A percentile compares a stretch with the other conserved stretches of the same genome.
These are phyloP conservation scores for Petrea volubilis DNA, from an alignment of 257 asterid genomes.

Conservation along the genomic window DNA sequence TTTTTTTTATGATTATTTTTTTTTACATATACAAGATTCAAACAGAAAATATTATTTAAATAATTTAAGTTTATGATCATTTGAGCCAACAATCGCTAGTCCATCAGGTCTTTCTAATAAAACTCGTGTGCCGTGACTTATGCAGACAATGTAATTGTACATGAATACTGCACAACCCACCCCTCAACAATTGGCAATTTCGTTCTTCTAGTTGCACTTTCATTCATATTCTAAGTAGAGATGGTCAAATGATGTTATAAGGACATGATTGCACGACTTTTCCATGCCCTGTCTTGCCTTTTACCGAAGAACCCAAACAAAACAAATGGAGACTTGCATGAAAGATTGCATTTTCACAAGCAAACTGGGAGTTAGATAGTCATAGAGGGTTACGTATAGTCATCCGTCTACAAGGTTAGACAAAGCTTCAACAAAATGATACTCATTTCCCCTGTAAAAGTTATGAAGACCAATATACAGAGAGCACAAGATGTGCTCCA, in stretches of 20 bases:
- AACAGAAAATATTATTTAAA: too few relatives aligned
- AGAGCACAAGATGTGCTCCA: not conserved
- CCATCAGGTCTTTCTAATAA: too few relatives aligned
- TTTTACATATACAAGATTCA: too few relatives aligned
- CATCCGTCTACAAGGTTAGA: constrained; percentile 1
- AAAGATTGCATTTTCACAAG: not conserved
- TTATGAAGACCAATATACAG: not conserved
- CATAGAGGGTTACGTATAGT: not conserved
- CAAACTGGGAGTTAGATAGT: not conserved
- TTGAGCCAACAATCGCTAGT: too few relatives aligned
- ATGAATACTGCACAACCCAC: not conserved
- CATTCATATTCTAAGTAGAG: not conserved
- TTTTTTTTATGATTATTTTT: too few relatives aligned
- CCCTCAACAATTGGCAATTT: not conserved
- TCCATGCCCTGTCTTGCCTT: too few relatives aligned
- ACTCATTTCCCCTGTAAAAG: not conserved
- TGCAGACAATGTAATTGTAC: not conserved
- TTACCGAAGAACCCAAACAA: too few relatives aligned
- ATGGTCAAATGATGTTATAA: too few relatives aligned
- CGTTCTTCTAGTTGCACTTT: not conserved
- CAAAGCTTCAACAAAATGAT: not conserved
- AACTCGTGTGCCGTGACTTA: not conserved
- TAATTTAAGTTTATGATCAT: too few relatives aligned
- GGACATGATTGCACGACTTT: too few relatives aligned
- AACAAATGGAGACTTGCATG: not conserved